Evolutionary conservation across 2,329 filamentous ascomycete species (phyloP), one percentile per base, ranked within the genome.

Genomic region (Dactylellina leptospora): DNA sequence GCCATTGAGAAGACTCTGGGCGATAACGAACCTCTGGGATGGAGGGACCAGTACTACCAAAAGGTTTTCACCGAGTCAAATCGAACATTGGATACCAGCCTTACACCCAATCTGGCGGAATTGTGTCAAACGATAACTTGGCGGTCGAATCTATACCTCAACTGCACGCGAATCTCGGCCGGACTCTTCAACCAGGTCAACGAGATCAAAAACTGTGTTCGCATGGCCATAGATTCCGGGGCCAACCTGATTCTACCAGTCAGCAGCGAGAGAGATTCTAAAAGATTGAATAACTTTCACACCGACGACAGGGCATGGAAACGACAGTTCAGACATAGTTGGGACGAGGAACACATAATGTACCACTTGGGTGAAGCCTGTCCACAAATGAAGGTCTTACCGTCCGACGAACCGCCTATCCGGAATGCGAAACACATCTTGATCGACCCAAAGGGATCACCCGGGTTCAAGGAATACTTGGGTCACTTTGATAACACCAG

Each of bases 161-260:
- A 63, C 38, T 63, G 59, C 20, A 63, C 59, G 11, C 22, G 50
- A n/a, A 23, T 63, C 36, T 44, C 59, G 1, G 48, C 47, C 22
- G 59, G 59, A n/a, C 59, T 63, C 50, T 63, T 63, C 48, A 63
- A 63, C 59, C 59, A 63, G 40, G 59, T 63, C 48, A 63, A 63
- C 27, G 59, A 63, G 38, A 55, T 63, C 48, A 63, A 63, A 63
- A 63, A 63, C 33, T 63, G 59, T 18, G 36, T 63, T 42, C 59
- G 59, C 23, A 63, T 63, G 59, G 59, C 59, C 48, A 63, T 63
- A 55, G 59, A 63, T 28, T 38, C 48, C 11, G 59, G 59, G 38
- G 59, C 59, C 38, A 47, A 42, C 16, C 33, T 63, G 23, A 63
- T 63, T 25, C 59, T 63, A 54, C 59, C 59, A 38, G 45, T 38